A percentile compares a stretch with the other conserved stretches of the same genome.
phyloP scores from a whole-genome alignment of 2,329 filamentous ascomycete genomes.

The Chrysoporthe deuterocubensis region DNA sequence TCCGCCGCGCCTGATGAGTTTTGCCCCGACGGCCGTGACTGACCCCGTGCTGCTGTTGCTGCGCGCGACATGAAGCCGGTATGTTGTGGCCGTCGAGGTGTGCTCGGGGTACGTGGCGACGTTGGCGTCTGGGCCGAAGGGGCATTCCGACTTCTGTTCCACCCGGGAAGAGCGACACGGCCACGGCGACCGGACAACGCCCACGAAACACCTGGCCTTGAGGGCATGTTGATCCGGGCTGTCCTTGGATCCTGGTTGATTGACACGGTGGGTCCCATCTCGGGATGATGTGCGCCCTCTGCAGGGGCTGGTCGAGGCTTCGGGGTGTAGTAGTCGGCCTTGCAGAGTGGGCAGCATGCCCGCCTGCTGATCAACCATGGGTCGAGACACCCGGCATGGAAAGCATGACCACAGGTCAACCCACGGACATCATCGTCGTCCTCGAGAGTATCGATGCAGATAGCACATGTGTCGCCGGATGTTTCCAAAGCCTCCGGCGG shows the following conservation, averaged over 20 bases:
- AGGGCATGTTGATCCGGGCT: slow-evolving; percentile 54
- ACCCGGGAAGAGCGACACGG: slow-evolving; percentile 24
- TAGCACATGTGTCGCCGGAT: slow-evolving; percentile 91
- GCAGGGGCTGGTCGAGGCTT: slow-evolving; percentile 72
- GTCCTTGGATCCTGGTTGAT: slow-evolving; percentile 36
- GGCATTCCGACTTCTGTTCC: slow-evolving; percentile 16
- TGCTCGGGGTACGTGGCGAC: background rate
- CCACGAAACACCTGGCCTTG: slow-evolving; percentile 45
- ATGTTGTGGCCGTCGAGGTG: slow-evolving; percentile 17
- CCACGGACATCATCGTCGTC: slow-evolving; percentile 96
- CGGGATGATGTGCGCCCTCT: slow-evolving; percentile 44
- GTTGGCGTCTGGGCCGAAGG: slow-evolving; percentile 7
- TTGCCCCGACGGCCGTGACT: background rate
- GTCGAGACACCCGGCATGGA: slow-evolving; percentile 94
- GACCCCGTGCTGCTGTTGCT: slow-evolving; percentile 16
- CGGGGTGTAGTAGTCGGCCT: slow-evolving; percentile 95
- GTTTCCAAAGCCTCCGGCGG: slow-evolving; percentile 80
- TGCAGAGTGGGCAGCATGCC: slow-evolving; percentile 96
- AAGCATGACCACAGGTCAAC: slow-evolving; percentile 94
- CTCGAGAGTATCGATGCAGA: slow-evolving; percentile 92
- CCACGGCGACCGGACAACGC: slow-evolving; percentile 40
- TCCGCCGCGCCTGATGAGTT: slow-evolving; percentile 10
- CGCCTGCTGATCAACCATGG: slow-evolving; percentile 94
- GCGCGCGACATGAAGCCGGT: slow-evolving; percentile 33
- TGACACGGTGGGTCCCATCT: slow-evolving; percentile 36